Evolutionary conservation across 192 early-diverging fungal species (phyloP), one percentile per base, ranked within the genome.

Genomic region (Gryganskiella cystojenkinii): DNA sequence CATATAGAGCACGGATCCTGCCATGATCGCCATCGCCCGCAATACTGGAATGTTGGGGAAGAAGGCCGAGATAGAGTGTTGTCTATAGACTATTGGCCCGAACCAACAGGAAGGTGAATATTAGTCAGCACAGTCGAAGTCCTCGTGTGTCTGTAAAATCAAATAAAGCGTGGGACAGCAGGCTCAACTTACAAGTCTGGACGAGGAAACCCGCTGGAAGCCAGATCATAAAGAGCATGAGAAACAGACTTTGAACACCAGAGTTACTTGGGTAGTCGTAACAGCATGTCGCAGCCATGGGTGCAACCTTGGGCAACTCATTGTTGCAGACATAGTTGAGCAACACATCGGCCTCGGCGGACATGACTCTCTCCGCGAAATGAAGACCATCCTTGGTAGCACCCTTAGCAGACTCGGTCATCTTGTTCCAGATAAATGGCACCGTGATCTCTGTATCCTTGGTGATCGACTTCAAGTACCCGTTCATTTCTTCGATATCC

Each of bases 311-410:
- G 2, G 85, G 62, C 0, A 86, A 37, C 20, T 55, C 37, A 25
- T 81, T 64, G 60, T 91, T 92, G 70, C 92, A 93, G 37, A 83
- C 63, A 57, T 78, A 85, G 79, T 94, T 92, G 10, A 92, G 82
- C 17, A 89, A 64, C 50, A 92, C 52, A 31, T 85, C 72, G 14
- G 89, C 73, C 37, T 90, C 87, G 6, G 74, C 70, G 3, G 62
- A 42, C 63, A 86, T 81, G 37, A 93, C 63, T 27, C 46, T 40
- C 4, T 62, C 47, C 17, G 79, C 70, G 78, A 85, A 95, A 71
- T 95, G 93, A 49, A 95, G 70, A 3, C 93, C 93, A 66, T 95
- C 93, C 8, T 56, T 37, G 13, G 92, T 90, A 53, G 76, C 71
- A 6, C 53, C 68, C 2, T 64, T 46, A 5, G 79, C 78, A 20